A percentile compares a stretch with the other conserved stretches of the same genome.
Conservation (phyloP, 176 grass and related monocot genomes). For the Musa acuminata region DNA sequence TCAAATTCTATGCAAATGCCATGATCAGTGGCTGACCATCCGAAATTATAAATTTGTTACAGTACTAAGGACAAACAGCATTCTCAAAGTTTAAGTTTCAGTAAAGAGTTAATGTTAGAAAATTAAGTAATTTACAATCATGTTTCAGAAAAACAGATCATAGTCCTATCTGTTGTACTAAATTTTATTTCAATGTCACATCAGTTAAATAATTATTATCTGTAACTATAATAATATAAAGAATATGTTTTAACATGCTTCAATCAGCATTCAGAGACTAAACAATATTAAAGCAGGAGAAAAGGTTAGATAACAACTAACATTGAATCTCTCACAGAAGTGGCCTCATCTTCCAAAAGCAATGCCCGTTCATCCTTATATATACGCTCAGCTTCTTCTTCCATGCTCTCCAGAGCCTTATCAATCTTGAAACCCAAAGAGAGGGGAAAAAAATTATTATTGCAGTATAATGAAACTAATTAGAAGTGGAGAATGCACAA, state of each 20-base stretch:
- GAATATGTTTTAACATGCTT: too few relatives aligned
- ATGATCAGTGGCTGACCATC: background rate
- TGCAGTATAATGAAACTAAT: background rate
- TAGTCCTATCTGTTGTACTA: background rate
- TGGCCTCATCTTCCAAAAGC: conserved; percentile 85
- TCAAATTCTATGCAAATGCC: too few relatives aligned
- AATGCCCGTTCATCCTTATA: conserved; percentile 74
- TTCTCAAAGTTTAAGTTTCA: background rate
- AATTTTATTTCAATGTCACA: background rate
- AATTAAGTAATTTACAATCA: background rate
- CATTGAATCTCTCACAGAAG: conserved; percentile 85
- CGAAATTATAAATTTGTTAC: background rate
- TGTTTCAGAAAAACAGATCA: too few relatives aligned
- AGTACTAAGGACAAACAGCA: background rate
- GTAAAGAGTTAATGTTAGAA: background rate
- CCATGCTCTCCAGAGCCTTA: conserved; percentile 86
- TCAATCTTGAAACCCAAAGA: conserved; percentile 47
- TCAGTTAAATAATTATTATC: too few relatives aligned
- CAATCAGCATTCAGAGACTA: background rate
- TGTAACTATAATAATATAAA: too few relatives aligned
- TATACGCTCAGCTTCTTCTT: conserved; percentile 87
- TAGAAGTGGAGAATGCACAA: background rate
- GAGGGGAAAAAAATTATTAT: background rate
- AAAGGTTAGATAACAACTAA: conserved; percentile 26
- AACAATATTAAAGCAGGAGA: background rate